Conservation (phyloP, 768 basidiomycete species). For the Lepiota brunneoincarnata region DNA sequence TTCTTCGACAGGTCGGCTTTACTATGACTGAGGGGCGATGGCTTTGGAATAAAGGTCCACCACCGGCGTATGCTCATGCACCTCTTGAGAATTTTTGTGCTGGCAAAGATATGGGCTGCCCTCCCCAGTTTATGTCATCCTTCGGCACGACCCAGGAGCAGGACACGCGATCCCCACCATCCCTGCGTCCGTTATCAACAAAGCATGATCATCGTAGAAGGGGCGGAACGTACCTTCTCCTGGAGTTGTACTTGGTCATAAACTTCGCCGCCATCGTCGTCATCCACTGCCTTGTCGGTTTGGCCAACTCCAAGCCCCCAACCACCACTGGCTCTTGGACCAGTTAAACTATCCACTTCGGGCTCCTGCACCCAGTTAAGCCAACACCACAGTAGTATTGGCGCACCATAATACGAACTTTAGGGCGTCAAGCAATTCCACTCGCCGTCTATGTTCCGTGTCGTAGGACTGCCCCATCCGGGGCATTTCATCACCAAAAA, state of each 20-base stretch:
- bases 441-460: slow-evolving; percentile 31
- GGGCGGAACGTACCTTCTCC: slow-evolving; percentile 28
- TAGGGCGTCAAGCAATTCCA: slow-evolving; percentile 53
- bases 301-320: slow-evolving; percentile 71
- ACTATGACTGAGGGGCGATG: too few species aligned
- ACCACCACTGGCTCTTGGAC: slow-evolving; percentile 54
- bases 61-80: too few species aligned
- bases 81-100: too few species aligned
- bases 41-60: too few species aligned
- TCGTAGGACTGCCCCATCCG: slow-evolving; percentile 27
- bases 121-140: slow-evolving; percentile 23
- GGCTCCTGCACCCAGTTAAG: slow-evolving; percentile 38
- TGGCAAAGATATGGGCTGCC: too few species aligned
- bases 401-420: slow-evolving; percentile 29
- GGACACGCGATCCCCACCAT: slow-evolving; percentile 54
- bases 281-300: slow-evolving; percentile 48
- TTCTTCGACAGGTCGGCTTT: too few species aligned
- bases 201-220: background rate
- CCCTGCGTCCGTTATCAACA: slow-evolving; percentile 14
- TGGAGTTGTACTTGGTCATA: slow-evolving; percentile 73
- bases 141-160: slow-evolving; percentile 26
- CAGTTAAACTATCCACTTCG: slow-evolving; percentile 40
- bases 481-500: slow-evolving; percentile 54
- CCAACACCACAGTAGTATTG: background rate
- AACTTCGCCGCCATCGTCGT: slow-evolving; percentile 63